A percentile compares a stretch with the other conserved stretches of the same genome.
Conservation (phyloP, 179 eudicot genomes). For the Beta corolliflora region DNA sequence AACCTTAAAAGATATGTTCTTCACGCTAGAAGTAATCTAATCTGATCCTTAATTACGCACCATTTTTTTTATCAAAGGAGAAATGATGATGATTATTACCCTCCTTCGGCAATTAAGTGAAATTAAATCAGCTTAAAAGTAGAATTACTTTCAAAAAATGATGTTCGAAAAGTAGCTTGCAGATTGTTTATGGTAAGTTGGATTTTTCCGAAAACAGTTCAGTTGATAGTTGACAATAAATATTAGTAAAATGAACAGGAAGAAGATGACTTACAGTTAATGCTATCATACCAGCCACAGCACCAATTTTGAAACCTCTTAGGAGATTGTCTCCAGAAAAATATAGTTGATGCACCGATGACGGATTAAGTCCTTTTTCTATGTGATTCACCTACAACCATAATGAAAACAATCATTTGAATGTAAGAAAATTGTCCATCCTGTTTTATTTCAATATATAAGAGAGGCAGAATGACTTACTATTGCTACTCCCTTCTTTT, state of each 20-base stretch:
- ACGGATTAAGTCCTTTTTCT: slow-evolving; percentile 58
- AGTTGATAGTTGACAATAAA: no score
- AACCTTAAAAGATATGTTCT: no score
- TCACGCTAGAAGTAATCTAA: no score
- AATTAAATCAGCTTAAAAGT: no score
- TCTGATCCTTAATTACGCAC: no score
- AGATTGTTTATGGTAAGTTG: neutral
- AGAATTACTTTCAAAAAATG: no score
- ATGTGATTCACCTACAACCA: slow-evolving; percentile 53
- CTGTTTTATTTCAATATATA: neutral
- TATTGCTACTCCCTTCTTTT: slow-evolving; percentile 66
- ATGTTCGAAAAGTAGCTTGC: no score
- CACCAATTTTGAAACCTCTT: slow-evolving; percentile 64
- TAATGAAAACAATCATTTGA: neutral
- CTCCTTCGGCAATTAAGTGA: no score
- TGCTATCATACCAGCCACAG: slow-evolving; percentile 60
- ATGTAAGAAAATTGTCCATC: neutral
- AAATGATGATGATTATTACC: no score
- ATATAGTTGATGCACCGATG: slow-evolving; percentile 49
- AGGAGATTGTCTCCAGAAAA: slow-evolving; percentile 48
- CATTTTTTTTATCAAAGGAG: no score
- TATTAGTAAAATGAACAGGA: neutral
- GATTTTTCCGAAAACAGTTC: no score
- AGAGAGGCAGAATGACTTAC: slow-evolving; percentile 36
- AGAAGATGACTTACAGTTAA: slow-evolving; percentile 46